Base-by-base conservation (phyloP, 305 asterid genomes). In the Solanum chacoense region DNA sequence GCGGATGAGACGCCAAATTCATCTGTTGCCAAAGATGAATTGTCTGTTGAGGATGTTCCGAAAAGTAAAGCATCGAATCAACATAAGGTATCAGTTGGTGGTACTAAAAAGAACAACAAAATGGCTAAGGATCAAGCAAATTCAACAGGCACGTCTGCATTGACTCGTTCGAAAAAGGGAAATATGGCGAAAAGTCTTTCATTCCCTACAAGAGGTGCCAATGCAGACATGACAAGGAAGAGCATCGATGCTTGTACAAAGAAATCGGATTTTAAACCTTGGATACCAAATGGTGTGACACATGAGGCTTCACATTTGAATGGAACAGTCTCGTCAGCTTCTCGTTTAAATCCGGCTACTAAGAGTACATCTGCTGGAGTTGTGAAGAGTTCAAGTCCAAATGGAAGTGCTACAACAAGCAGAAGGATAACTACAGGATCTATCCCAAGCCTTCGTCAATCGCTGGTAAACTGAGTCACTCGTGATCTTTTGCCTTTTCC, bases 141-240 rank as follows among this genome's bases (percentile, higher is more conserved):
- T 84, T 87, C 94, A 18, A 94, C 90, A 87, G 91, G 89, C 86
- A 86, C 95, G 2, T 93, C 90, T 67, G 94, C 88, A 91, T 90
- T 94, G 65, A 93, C 94, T 63, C 93, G 94, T 71, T 92, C 92
- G 28, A 88, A 91, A 1, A 91, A 89, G 87, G 91, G 94, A 9
- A 93, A 92, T 88, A 89, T 94, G 91, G 88, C 89, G 5, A 96
- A 96, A 91, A 96, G 97, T 72, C 92, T 95, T 4, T 96, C 98
- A 0, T 94, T 96, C 81, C 98, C 99, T 34, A 89, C 92, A n/a
- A 92, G 88, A 86, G 93, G 93, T 40, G 92, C 92, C 67, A 92
- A 91, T 77, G 84, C 94, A 12, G 96, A 96, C 90, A 87, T 93
- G 11, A 92, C 91, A 93, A 95, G 90, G 88, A 90, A 93, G 89